phyloP scores from a whole-genome alignment of 768 basidiomycete species.

The Termitomyces sp. region DNA sequence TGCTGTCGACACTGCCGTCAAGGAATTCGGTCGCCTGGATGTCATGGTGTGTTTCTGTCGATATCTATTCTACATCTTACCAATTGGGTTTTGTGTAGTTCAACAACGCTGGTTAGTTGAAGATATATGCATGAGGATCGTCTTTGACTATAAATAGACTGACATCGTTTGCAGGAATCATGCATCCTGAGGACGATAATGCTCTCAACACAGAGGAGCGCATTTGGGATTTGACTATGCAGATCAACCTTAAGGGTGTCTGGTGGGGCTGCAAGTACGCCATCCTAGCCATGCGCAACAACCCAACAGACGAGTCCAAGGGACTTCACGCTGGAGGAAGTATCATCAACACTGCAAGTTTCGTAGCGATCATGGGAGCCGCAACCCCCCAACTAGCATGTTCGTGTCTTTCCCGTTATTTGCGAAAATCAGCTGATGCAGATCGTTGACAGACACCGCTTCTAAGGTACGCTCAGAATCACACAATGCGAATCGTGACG shows the following conservation, averaged over 20 bases:
- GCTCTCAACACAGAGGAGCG: conserved; percentile 95
- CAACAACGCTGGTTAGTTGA: conserved; percentile 74
- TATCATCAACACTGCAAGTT: conserved; percentile 98
- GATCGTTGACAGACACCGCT: conserved; percentile 66
- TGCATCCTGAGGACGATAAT: conserved; percentile 94
- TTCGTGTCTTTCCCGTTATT: conserved; percentile 32
- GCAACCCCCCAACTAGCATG: conserved; percentile 99
- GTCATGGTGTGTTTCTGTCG: conserved; percentile 67
- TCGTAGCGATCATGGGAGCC: conserved; percentile 93
- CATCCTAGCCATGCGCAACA: conserved; percentile 92
- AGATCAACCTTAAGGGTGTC: conserved; percentile 96
- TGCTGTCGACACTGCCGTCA: conserved; percentile 73
- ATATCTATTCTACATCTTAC: background rate
- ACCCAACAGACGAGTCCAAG: conserved; percentile 76
- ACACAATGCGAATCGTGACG: background rate
- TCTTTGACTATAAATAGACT: background rate
- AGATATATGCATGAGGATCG: background rate
- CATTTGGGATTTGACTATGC: conserved; percentile 93
- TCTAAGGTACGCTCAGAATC: conserved; percentile 59
- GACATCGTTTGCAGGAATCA: conserved; percentile 61
- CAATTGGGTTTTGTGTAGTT: conserved; percentile 47
- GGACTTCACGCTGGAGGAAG: conserved; percentile 80
- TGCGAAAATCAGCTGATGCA: conserved; percentile 9
- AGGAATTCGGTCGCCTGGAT: conserved; percentile 89
- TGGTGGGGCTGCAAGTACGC: conserved; percentile 99